These are phyloP conservation scores for Erodium texanum DNA, from an alignment of 441 rosid genomes.

Conservation along the genomic window DNA sequence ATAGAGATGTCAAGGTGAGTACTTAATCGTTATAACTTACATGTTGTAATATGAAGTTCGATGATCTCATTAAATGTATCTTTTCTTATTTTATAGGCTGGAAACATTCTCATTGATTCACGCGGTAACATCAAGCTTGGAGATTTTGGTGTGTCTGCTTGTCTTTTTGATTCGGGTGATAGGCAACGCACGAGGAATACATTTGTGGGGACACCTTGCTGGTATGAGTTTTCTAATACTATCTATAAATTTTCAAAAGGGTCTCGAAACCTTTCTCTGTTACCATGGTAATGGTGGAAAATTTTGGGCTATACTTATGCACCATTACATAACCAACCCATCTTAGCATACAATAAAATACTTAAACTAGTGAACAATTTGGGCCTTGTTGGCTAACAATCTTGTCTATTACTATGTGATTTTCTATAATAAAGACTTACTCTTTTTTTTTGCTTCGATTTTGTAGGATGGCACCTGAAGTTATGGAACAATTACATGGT, in stretches of 20 bases:
- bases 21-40: not conserved
- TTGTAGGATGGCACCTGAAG: constrained; percentile 99
- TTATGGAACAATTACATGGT: constrained; percentile 96
- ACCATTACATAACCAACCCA: not conserved
- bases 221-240: constrained; percentile 38
- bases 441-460: constrained; percentile 14
- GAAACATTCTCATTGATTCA: constrained; percentile 73
- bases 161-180: constrained; percentile 96
- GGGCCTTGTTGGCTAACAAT: not conserved
- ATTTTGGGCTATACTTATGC: not conserved
- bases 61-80: constrained; percentile 15
- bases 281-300: not conserved
- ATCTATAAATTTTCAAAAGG: not conserved
- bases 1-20: constrained; percentile 88
- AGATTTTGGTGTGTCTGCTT: constrained; percentile 94
- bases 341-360: not conserved
- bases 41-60: not conserved
- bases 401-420: not conserved
- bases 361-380: not conserved
- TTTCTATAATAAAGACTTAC: not conserved
- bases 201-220: constrained; percentile 98
- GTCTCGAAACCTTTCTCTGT: not conserved
- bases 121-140: constrained; percentile 81
- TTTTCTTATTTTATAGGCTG: constrained; percentile 39
- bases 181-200: constrained; percentile 96